phyloP scores from a whole-genome alignment of 73 alveolate genomes.

The Paraurostyla sp. region DNA sequence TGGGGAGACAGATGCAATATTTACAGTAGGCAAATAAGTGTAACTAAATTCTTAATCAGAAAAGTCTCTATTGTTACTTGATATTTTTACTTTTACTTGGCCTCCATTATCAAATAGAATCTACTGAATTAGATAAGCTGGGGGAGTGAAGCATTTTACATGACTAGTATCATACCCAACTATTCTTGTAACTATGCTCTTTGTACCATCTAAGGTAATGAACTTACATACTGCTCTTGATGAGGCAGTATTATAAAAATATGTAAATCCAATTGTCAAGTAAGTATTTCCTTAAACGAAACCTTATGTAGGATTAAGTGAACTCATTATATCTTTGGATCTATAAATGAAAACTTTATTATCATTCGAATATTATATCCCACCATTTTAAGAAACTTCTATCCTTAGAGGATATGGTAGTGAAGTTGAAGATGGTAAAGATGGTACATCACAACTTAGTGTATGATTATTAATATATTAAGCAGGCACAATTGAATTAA shows the following conservation, averaged over 20 bases:
- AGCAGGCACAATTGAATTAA: background rate
- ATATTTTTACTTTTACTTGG: background rate
- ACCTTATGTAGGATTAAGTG: slow-evolving; percentile 55
- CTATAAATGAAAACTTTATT: slow-evolving; percentile 40
- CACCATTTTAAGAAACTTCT: slow-evolving; percentile 58
- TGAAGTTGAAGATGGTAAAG: background rate
- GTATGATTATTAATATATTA: slow-evolving; percentile 50
- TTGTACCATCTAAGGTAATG: background rate
- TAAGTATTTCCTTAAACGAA: slow-evolving; percentile 61
- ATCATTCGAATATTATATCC: slow-evolving; percentile 33
- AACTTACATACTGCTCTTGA: slow-evolving; percentile 51
- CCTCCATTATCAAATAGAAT: slow-evolving; percentile 37
- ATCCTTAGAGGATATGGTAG: slow-evolving; percentile 11
- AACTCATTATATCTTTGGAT: slow-evolving; percentile 13
- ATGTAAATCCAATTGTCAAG: background rate
- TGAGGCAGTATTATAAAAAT: slow-evolving; percentile 23
- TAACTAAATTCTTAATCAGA: background rate
- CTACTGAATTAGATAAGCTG: slow-evolving; percentile 26
- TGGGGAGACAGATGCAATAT: slow-evolving; percentile 3
- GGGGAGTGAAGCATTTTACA: slow-evolving; percentile 50
- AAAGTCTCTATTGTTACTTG: slow-evolving; percentile 30
- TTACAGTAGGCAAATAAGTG: slow-evolving; percentile 25
- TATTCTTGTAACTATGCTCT: slow-evolving; percentile 6
- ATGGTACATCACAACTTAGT: slow-evolving; percentile 17
- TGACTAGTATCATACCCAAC: background rate